Evolutionary conservation across 2,329 filamentous ascomycete genomes (phyloP).

Genomic region (Exophiala aquamarina): DNA sequence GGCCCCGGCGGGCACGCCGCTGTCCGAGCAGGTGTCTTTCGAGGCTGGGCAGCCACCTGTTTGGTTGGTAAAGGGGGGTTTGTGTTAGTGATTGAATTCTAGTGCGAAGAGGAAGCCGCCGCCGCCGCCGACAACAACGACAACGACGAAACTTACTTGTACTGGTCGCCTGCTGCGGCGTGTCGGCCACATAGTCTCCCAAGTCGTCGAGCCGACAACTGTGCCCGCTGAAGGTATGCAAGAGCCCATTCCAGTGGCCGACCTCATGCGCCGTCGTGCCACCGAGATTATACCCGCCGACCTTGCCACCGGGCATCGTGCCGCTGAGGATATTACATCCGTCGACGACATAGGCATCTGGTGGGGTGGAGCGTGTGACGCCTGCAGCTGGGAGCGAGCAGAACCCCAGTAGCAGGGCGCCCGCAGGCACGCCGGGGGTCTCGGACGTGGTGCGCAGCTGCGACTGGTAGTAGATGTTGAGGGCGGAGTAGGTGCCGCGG

Average conservation of each 20-base stretch:
- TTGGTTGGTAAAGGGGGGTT: background rate
- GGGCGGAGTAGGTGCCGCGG: conserved; percentile 52
- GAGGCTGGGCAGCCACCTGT: conserved; percentile 52
- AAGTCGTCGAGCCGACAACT: conserved; percentile 35
- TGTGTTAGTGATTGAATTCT: no score
- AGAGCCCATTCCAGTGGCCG: conserved; percentile 47
- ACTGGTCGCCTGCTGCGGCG: conserved; percentile 52
- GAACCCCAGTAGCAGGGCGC: conserved; percentile 50
- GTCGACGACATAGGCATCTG: conserved; percentile 48
- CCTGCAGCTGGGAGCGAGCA: conserved; percentile 51
- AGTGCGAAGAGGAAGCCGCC: no score
- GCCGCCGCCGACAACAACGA: no score
- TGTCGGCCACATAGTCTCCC: conserved; percentile 47
- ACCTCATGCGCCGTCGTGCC: conserved; percentile 49
- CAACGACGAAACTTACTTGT: conserved; percentile 37
- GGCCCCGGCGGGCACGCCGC: conserved; percentile 6
- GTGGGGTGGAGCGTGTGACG: conserved; percentile 38
- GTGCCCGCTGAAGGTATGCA: conserved; percentile 46
- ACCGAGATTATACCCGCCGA: conserved; percentile 50
- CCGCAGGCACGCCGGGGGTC: conserved; percentile 27
- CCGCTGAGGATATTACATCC: conserved; percentile 59
- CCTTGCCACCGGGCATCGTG: conserved; percentile 54
- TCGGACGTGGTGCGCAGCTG: conserved; percentile 42
- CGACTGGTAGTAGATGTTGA: conserved; percentile 63
- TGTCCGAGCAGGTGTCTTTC: conserved; percentile 53